These are phyloP conservation scores for Vanrija sp. DNA, from an alignment of 1,284 basidiomycete species.

Conservation along the genomic window DNA sequence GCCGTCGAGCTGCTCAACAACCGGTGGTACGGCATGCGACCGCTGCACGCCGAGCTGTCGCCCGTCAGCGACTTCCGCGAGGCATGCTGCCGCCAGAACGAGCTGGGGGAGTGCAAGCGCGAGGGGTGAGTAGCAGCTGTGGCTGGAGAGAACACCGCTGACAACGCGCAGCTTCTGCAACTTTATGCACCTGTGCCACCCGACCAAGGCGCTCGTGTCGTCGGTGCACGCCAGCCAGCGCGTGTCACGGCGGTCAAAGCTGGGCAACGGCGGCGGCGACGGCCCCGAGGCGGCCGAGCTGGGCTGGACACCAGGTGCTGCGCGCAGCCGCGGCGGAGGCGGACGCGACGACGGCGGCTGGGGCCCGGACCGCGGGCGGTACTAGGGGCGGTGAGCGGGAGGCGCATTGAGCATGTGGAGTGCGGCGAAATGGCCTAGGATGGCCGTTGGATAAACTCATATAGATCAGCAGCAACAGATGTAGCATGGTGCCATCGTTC, in stretches of 20 bases:
- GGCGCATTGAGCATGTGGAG: too few species aligned
- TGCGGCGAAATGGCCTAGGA: too few species aligned
- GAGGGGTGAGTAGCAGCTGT: slow-evolving; percentile 58
- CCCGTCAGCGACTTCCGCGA: slow-evolving; percentile 99
- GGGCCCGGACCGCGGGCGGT: not conserved
- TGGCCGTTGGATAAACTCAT: too few species aligned
- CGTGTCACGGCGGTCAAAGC: slow-evolving; percentile 62
- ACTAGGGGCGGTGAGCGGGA: not conserved
- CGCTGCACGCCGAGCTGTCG: slow-evolving; percentile 95
- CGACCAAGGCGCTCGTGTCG: slow-evolving; percentile 73
- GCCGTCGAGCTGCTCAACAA: slow-evolving; percentile 93
- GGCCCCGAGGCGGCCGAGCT: slow-evolving; percentile 21
- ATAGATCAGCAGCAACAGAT: too few species aligned
- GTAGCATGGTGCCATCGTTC: too few species aligned
- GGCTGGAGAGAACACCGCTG: slow-evolving; percentile 34
- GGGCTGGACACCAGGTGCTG: slow-evolving; percentile 40
- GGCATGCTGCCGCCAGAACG: slow-evolving; percentile 97
- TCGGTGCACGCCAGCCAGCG: slow-evolving; percentile 77
- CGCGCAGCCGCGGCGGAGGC: not conserved
- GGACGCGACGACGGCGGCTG: slow-evolving; percentile 5
- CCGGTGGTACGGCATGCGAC: slow-evolving; percentile 95
- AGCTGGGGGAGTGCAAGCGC: slow-evolving; percentile 92
- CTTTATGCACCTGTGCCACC: slow-evolving; percentile 94
- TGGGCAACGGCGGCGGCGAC: slow-evolving; percentile 23
- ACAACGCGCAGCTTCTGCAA: slow-evolving; percentile 67